Evolutionary conservation across 73 alveolate species (phyloP), one percentile per base, ranked within the genome.

Genomic region (Uronychia setigera): DNA sequence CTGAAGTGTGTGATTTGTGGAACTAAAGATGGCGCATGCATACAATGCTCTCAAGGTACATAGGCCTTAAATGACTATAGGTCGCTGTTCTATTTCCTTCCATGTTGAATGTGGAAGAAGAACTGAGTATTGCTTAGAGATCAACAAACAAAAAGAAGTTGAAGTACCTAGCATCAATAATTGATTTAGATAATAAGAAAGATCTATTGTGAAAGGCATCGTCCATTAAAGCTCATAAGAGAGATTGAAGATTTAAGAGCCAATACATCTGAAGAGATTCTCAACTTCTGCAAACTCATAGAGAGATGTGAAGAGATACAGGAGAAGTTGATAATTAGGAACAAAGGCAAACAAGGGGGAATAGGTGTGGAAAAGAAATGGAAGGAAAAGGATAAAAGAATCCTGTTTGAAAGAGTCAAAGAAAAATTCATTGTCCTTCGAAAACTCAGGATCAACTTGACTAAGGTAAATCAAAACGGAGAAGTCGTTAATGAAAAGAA

Each of bases 41-140:
- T 91, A 58, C 77, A 87, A 60, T 91, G 96, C 85, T 77, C 86
- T 28, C 76, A 87, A 9, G 90, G 75, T 28, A n/a, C n/a, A n/a
- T n/a, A 77, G 35, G 32, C 79, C 79, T 1, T 19, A 60, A 30
- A 28, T 5, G 14, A 26, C 1, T 60, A 59, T 86, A 1, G 33
- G 82, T 14, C 60, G 83, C 86, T 90, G 95, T 80, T 35, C 33
- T 13, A 74, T 90, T 11, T 59, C 75, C 59, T 84, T 90, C 85
- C 95, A 90, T 78, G 91, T 88, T 1, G 95, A 90, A 76, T 90
- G 95, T 67, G 92, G 92, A 9, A 59, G 95, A 35, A 84, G 95
- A 80, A 83, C 89, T 27, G 85, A 87, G 30, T 90, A 85, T 35
- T 85, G 83, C 35, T 60, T 90, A 88, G 92, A 90, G 35, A 13